Evolutionary conservation across 495 filamentous ascomycete genomes (phyloP).

Genomic region (Xylaria scruposa): DNA sequence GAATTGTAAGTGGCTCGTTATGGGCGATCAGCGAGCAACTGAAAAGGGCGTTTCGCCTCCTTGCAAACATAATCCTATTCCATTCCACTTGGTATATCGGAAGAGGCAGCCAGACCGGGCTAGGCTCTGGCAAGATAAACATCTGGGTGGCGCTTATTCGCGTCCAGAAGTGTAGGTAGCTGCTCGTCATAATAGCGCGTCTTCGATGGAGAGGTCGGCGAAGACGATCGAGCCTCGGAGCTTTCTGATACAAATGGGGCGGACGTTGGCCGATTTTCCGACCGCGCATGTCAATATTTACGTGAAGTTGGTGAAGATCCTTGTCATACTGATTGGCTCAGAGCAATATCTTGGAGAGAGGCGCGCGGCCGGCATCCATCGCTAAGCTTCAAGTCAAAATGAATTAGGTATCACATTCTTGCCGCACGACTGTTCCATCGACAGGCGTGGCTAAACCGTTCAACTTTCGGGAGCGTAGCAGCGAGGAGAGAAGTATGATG

Average conservation of each 20-base stretch:
- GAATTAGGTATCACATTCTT: constrained; percentile 12
- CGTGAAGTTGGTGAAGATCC: constrained; percentile 28
- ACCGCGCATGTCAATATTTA: constrained; percentile 26
- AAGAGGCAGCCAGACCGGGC: background rate
- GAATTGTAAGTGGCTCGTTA: constrained; percentile 3
- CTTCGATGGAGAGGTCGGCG: constrained; percentile 14
- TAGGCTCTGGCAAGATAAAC: constrained; percentile 12
- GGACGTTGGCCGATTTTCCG: constrained; percentile 23
- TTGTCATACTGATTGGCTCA: constrained; percentile 23
- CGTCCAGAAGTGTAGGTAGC: constrained; percentile 6
- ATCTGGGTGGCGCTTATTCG: constrained; percentile 17
- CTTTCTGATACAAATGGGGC: constrained; percentile 25
- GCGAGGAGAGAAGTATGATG: constrained; percentile 13
- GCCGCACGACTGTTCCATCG: constrained; percentile 13
- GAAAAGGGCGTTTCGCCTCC: constrained; percentile 18
- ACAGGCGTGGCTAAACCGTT: constrained; percentile 8
- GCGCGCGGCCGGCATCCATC: constrained; percentile 21
- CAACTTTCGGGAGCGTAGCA: background rate
- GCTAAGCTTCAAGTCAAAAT: constrained; percentile 16
- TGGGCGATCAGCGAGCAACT: background rate
- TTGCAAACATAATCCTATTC: background rate
- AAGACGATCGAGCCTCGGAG: constrained; percentile 22
- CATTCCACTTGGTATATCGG: background rate
- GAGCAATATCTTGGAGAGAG: constrained; percentile 8
- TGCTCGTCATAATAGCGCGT: constrained; percentile 21